Evolutionary conservation across 2,329 filamentous ascomycete species (phyloP), one percentile per base, ranked within the genome.

Genomic region (Fusarium xyrophilum): DNA sequence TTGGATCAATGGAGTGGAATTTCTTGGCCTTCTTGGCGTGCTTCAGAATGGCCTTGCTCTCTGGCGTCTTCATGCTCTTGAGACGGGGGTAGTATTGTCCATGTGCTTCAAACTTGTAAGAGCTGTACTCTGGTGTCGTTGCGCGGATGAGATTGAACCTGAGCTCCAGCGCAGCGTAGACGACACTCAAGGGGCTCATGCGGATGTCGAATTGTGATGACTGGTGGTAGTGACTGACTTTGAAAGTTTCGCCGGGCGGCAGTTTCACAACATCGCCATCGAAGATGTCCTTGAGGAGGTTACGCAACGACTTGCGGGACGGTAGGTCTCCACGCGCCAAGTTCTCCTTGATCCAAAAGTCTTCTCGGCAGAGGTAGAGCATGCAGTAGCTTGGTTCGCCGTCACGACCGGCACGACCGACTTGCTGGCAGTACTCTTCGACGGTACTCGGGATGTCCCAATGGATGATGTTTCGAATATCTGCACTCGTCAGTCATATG

Each of bases 101-200:
- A 5, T 66, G 77, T 15, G 77, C 75, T 46, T 79, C 79, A 68
- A 83, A 90, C 33, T 80, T 81, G 74, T 89, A 89, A 3, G 81
- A 78, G 11, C 80, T 83, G 63, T 89, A 90, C 40, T 88, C 84
- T 0, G 83, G 86, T 0, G 83, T 89, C 21, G 82, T 84, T 19
- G 83, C 86, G 25, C 88, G 82, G 32, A 90, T 79, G 0, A 89
- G 78, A 1, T 79, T 79, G 62, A 87, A 88, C 5, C 82, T 83
- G 7, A 90, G 78, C 71, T 90, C 88, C 3, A 90, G 77, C n/a
- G 85, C 82, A 0, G 87, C 86, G 53, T 88, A 87, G 19, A 89
- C 82, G 52, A 86, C 84, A 39, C 78, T 77, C 9, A 89, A 76
- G 0, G 84, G 80, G 5, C 77, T 84, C 3, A 76, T 63, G 23